Conservation (phyloP, 371 early-diverging fungal species). For the Apophysomyces ossiformis region DNA sequence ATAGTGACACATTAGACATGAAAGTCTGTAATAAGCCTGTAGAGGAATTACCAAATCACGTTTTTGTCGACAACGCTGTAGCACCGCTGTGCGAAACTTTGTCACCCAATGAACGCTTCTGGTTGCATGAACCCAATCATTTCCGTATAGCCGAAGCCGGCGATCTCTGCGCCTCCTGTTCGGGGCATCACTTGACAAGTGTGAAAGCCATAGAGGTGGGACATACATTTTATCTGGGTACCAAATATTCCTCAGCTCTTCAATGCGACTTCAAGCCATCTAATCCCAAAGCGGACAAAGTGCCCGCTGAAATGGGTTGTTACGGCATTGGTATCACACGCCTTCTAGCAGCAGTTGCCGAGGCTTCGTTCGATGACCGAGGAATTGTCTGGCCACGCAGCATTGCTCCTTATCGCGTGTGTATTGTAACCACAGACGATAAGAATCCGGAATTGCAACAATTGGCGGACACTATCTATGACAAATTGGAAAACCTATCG, state of each 20-base stretch:
- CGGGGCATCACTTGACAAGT: conserved; percentile 37
- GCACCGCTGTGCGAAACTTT: conserved; percentile 1
- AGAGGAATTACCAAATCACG: conserved; percentile 17
- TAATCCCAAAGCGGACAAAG: conserved; percentile 24
- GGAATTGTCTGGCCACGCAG: conserved; percentile 81
- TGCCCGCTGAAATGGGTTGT: conserved; percentile 89
- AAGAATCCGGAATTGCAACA: conserved; percentile 36
- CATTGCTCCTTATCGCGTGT: conserved; percentile 77
- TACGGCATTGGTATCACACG: conserved; percentile 89
- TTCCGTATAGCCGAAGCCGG: conserved; percentile 62
- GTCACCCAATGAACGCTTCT: background rate
- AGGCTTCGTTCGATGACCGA: conserved; percentile 64
- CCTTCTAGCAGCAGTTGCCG: conserved; percentile 78
- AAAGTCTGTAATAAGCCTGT: background rate
- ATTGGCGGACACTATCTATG: conserved; percentile 53
- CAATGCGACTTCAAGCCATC: conserved; percentile 59
- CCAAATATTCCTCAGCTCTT: conserved; percentile 77
- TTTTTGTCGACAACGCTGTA: conserved; percentile 39
- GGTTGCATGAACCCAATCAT: conserved; percentile 49
- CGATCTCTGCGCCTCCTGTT: conserved; percentile 71
- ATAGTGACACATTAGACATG: conserved; percentile 26
- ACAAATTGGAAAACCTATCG: conserved; percentile 29
- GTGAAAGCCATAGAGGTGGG: conserved; percentile 87
- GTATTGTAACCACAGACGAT: conserved; percentile 65
- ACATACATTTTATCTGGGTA: conserved; percentile 92